A percentile compares a stretch with the other conserved stretches of the same genome.
phyloP scores from a whole-genome alignment of 2,329 filamentous ascomycete genomes.

The Colletotrichum horii region DNA sequence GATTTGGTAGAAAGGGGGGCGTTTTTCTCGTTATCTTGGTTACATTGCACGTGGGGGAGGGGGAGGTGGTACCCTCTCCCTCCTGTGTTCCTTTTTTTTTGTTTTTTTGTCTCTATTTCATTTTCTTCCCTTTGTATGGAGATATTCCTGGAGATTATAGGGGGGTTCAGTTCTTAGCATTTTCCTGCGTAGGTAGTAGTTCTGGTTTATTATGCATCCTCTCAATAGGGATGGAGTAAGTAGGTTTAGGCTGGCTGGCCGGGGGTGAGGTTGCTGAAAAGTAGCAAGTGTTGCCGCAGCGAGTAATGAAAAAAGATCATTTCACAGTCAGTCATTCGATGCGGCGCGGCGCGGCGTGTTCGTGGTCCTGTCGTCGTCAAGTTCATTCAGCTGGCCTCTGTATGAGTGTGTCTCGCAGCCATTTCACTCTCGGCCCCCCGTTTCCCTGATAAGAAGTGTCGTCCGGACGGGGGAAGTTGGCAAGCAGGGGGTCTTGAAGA shows the following conservation, averaged over 20 bases:
- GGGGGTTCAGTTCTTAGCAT: neutral
- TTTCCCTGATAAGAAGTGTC: neutral
- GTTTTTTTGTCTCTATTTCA: neutral
- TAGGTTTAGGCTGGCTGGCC: neutral
- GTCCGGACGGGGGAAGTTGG: neutral
- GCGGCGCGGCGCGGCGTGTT: neutral
- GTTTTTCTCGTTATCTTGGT: neutral
- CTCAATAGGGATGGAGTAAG: neutral
- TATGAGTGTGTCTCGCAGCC: neutral
- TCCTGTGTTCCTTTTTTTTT: neutral
- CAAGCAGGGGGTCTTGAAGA: neutral
- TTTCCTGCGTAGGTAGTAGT: neutral
- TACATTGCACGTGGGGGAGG: neutral
- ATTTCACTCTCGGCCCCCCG: neutral
- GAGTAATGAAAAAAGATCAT: neutral
- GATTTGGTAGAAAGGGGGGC: constrained; percentile 1
- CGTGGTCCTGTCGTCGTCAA: neutral
- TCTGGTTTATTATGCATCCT: neutral
- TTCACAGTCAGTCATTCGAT: neutral
- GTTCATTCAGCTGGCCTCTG: neutral
- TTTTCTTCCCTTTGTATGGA: neutral
- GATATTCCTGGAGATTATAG: neutral
- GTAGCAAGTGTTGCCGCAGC: neutral
- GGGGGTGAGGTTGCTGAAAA: neutral
- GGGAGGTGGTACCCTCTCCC: neutral